These are phyloP conservation scores for Aureobasidium sp. DNA, from an alignment of 2,329 filamentous ascomycete species.

Conservation along the genomic window DNA sequence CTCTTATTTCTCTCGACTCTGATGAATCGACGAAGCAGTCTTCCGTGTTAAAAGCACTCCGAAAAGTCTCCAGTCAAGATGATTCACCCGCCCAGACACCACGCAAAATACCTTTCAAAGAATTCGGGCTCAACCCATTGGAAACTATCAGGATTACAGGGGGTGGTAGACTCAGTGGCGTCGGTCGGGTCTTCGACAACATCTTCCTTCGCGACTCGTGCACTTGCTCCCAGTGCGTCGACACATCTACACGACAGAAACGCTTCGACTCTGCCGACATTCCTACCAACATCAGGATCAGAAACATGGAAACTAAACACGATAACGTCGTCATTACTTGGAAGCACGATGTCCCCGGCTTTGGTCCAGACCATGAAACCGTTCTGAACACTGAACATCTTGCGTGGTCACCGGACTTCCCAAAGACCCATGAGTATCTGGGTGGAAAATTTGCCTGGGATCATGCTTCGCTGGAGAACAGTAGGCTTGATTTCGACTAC, in stretches of 20 bases:
- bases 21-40: not conserved
- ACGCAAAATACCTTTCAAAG: not conserved
- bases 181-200: constrained; percentile 15
- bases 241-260: constrained; percentile 53
- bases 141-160: not conserved
- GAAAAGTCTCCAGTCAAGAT: no score
- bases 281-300: constrained; percentile 37
- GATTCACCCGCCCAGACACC: not conserved
- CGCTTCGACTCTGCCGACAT: constrained; percentile 58
- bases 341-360: constrained; percentile 44
- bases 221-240: constrained; percentile 47
- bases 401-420: not conserved
- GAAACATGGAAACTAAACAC: constrained; percentile 25
- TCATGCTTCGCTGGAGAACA: constrained; percentile 33
- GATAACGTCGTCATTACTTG: constrained; percentile 43
- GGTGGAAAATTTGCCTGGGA: constrained; percentile 31
- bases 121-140: not conserved
- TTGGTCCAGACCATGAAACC: constrained; percentile 33
- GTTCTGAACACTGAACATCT: no score
- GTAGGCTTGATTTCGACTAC: constrained; percentile 57
- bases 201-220: constrained; percentile 49
- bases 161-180: no score
- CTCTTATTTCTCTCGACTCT: not conserved
- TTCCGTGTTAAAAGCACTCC: no score
- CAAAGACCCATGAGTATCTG: constrained; percentile 10